These are phyloP conservation scores for Lichenothelia convexa DNA, from an alignment of 495 filamentous ascomycete species.

Conservation along the genomic window DNA sequence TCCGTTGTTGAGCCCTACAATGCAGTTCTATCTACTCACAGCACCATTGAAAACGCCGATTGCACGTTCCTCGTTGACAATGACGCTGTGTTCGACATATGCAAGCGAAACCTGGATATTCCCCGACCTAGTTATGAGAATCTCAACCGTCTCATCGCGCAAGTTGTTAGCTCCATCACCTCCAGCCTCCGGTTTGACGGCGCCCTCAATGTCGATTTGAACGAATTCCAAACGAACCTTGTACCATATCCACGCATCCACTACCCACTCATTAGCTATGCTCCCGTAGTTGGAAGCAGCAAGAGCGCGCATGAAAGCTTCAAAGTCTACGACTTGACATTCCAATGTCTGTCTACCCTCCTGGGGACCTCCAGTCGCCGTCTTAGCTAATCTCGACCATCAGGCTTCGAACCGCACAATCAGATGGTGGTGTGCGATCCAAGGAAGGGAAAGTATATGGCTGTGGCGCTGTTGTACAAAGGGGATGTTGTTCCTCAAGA, in stretches of 20 bases:
- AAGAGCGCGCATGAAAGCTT: constrained; percentile 83
- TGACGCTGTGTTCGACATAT: constrained; percentile 86
- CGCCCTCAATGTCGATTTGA: constrained; percentile 79
- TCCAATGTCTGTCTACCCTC: constrained; percentile 45
- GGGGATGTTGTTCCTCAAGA: constrained; percentile 78
- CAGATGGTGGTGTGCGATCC: constrained; percentile 94
- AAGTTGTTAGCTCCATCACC: constrained; percentile 74
- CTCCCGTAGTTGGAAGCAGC: constrained; percentile 63
- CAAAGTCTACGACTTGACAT: constrained; percentile 72
- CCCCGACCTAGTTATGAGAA: constrained; percentile 75
- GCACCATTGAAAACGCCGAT: constrained; percentile 84
- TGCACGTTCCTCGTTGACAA: constrained; percentile 89
- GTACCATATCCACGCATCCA: constrained; percentile 85
- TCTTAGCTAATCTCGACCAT: neutral
- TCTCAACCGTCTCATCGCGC: constrained; percentile 76
- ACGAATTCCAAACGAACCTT: constrained; percentile 90
- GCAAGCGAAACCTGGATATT: constrained; percentile 73
- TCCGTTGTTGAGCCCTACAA: constrained; percentile 91
- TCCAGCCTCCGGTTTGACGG: constrained; percentile 81
- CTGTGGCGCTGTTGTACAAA: constrained; percentile 74
- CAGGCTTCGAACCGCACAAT: constrained; percentile 77
- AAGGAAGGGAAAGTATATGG: constrained; percentile 89
- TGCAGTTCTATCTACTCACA: constrained; percentile 77
- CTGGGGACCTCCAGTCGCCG: neutral
- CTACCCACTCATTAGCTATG: constrained; percentile 79